phyloP scores from a whole-genome alignment of 108 stramenopile species.

The Nannochloropsis salina region DNA sequence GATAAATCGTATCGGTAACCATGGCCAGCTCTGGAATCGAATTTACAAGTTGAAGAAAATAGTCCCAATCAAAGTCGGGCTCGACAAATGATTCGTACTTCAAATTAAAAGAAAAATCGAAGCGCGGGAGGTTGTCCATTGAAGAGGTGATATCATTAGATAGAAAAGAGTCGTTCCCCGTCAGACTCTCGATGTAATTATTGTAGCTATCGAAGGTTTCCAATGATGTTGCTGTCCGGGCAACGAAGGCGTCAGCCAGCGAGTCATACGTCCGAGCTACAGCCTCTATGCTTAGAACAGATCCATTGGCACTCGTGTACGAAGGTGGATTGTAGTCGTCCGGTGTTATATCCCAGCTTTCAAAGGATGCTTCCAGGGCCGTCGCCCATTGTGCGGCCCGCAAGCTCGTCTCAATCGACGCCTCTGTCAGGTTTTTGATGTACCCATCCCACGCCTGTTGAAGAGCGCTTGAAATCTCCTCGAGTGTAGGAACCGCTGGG shows the following conservation, averaged over 20 bases:
- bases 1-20: background rate
- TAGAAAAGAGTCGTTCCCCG: background rate
- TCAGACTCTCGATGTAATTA: background rate
- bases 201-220: constrained; percentile 15
- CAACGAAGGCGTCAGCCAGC: constrained; percentile 11
- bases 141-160: background rate
- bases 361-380: background rate
- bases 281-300: background rate
- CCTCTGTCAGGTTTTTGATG: background rate
- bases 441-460: background rate
- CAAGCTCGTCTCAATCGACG: background rate
- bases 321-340: background rate
- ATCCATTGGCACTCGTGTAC: background rate
- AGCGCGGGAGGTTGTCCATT: background rate
- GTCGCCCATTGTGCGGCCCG: background rate
- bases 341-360: background rate
- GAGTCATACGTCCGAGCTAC: background rate
- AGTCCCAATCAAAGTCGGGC: background rate
- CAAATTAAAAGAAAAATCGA: background rate
- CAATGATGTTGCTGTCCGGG: background rate
- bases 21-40: background rate
- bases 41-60: background rate
- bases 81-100: background rate
- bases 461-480: background rate
- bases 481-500: background rate